A percentile compares a stretch with the other conserved stretches of the same genome.
phyloP scores from a whole-genome alignment of 495 filamentous ascomycete species.

The Ascodesmis nigricans region DNA sequence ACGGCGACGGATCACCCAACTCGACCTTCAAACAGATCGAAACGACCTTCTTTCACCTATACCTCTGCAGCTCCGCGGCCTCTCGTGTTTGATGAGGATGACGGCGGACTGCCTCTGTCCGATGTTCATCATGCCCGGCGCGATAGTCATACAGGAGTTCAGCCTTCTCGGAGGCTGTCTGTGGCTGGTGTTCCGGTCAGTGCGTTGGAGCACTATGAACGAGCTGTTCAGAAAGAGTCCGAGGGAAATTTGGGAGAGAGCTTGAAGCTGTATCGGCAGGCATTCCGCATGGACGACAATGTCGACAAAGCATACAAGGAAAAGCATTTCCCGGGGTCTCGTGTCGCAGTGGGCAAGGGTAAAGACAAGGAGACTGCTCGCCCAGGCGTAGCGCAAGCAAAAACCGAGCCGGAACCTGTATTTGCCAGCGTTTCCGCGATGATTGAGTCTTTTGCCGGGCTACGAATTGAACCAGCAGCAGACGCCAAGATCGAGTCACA shows the following conservation, averaged over 20 bases:
- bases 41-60: conserved; percentile 5
- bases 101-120: too few relatives aligned
- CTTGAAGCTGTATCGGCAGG: conserved; percentile 67
- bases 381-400: conserved; percentile 30
- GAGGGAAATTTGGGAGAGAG: conserved; percentile 78
- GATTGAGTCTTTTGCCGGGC: conserved; percentile 46
- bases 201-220: conserved; percentile 82
- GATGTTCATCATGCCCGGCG: too few relatives aligned
- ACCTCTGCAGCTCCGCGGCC: conserved; percentile 6
- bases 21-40: conserved; percentile 2
- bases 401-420: conserved; percentile 18
- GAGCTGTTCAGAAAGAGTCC: conserved; percentile 68
- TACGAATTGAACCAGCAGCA: conserved; percentile 40
- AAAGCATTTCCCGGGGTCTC: conserved; percentile 61
- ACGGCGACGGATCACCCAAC: too few relatives aligned
- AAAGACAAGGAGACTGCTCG: conserved; percentile 20
- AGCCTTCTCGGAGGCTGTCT: too few relatives aligned
- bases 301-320: conserved; percentile 73
- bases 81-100: too few relatives aligned
- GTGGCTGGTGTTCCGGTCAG: conserved; percentile 24
- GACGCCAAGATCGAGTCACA: conserved; percentile 21
- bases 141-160: too few relatives aligned
- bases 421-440: conserved; percentile 30
- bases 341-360: conserved; percentile 22
- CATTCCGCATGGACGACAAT: conserved; percentile 64